phyloP scores from a whole-genome alignment of 192 early-diverging fungal genomes.

The Entrophospora sp. region DNA sequence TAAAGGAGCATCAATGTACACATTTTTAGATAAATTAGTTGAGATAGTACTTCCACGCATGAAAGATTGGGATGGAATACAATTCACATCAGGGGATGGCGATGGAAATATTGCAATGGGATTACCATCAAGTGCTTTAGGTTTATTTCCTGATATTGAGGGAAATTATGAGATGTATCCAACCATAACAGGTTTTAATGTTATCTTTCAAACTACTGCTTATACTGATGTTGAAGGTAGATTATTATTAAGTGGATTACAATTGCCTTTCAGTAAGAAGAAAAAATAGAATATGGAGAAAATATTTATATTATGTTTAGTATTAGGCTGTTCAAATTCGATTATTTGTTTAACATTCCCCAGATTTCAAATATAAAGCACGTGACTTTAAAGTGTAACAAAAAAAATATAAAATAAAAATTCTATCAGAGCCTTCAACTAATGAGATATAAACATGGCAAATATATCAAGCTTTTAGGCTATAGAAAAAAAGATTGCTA shows the following conservation, averaged over 20 bases:
- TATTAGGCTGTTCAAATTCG: too few species aligned
- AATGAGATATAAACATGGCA: too few species aligned
- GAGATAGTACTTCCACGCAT: slow-evolving; percentile 92
- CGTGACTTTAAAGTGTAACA: too few species aligned
- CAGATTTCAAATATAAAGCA: too few species aligned
- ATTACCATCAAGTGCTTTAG: slow-evolving; percentile 74
- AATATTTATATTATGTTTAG: too few species aligned
- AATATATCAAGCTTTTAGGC: too few species aligned
- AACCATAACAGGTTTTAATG: slow-evolving; percentile 75
- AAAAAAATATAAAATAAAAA: too few species aligned
- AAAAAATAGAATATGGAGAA: too few species aligned
- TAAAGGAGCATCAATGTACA: slow-evolving; percentile 78
- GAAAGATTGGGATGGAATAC: slow-evolving; percentile 82
- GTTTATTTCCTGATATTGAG: slow-evolving; percentile 96
- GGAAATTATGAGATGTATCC: slow-evolving; percentile 92
- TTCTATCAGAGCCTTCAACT: too few species aligned
- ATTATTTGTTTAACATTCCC: too few species aligned
- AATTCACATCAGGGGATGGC: slow-evolving; percentile 64
- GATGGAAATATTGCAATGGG: slow-evolving; percentile 78
- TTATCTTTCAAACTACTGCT: slow-evolving; percentile 79
- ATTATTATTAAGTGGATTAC: slow-evolving; percentile 79
- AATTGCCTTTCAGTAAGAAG: slow-evolving; percentile 65
- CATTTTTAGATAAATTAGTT: slow-evolving; percentile 89
- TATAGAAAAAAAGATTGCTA: too few species aligned
- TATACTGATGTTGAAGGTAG: slow-evolving; percentile 67